phyloP scores from a whole-genome alignment of 345 rosid species.

The Balakata baccata region DNA sequence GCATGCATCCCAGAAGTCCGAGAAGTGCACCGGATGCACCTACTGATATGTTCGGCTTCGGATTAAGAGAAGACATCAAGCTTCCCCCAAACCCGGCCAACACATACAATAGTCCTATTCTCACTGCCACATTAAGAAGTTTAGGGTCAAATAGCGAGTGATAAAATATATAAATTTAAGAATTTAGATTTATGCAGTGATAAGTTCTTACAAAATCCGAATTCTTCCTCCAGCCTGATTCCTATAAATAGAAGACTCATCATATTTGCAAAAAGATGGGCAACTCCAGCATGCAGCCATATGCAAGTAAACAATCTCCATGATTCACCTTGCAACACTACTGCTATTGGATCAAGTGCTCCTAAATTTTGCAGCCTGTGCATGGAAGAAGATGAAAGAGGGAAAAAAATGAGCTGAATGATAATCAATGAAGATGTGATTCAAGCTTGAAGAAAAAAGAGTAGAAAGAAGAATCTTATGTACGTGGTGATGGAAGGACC shows the following conservation, averaged over 20 bases:
- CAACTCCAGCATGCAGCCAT: constrained; percentile 29
- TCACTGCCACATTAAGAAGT: constrained; percentile 15
- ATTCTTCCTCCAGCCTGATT: constrained; percentile 28
- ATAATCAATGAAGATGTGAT: background rate
- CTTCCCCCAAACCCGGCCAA: constrained; percentile 28
- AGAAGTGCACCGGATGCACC: constrained; percentile 32
- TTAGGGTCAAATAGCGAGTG: background rate
- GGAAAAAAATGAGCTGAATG: background rate
- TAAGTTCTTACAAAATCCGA: constrained; percentile 26
- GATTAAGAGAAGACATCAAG: constrained; percentile 20
- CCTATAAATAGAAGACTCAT: constrained; percentile 26
- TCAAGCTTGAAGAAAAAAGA: background rate
- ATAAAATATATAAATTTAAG: background rate
- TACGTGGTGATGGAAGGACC: constrained; percentile 75
- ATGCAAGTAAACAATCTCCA: constrained; percentile 26
- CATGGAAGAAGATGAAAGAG: background rate
- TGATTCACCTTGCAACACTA: constrained; percentile 11
- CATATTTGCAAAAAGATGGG: constrained; percentile 25
- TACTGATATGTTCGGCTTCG: constrained; percentile 18
- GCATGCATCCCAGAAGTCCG: constrained; percentile 31
- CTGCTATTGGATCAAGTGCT: constrained; percentile 21
- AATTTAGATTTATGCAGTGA: background rate
- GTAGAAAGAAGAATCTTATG: constrained; percentile 7
- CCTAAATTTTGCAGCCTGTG: constrained; percentile 22
- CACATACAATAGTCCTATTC: constrained; percentile 23